Base-by-base conservation (phyloP, 768 basidiomycete species). In the Suillus plorans region DNA sequence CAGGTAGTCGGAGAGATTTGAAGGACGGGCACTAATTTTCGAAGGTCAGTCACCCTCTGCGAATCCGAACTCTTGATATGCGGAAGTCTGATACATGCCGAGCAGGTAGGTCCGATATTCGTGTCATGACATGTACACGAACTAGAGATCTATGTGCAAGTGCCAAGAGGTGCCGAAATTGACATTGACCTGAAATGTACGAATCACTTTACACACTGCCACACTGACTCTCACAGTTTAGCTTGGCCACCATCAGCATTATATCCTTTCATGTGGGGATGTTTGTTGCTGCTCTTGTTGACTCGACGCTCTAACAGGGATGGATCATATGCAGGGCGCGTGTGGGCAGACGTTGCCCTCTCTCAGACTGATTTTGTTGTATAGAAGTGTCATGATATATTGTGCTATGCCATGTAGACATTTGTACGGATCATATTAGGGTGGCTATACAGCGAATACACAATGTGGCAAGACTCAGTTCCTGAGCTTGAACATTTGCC, bases 121-220 rank as follows among this genome's bases (percentile, higher is more conserved):
- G 18, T 42, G 18, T 16, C 18, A 42, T 3, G 16, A 44, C 42
- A 44, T 14, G 42, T 20, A 44, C 42, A 44, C 7, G 18, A 44
- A 8, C 18, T 3, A 20, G 42, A 44, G 18, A 44, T 18, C 42
- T 44, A 18, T 44, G 42, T 44, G 18, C 42, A 7, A 44, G 31
- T 31, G 31, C 20, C 42, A 44, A 44, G 42, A 18, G 42, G 73
- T 69, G 63, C 73, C 72, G 9, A 81, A 74, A 69, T 89, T 84
- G 20, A 92, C 86, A 68, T 92, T 89, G 68, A 83, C 91, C 5
- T 41, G 41, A 16, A 41, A 2, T 0, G 1, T 5, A 31, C 31
- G 31, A 31, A 31, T 31, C 41, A 5, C 5, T 14, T 12, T 41
- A 41, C 5, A 41, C 14, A 41, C 14, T 41, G 41, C 16, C 5